Evolutionary conservation across 2,329 filamentous ascomycete genomes (phyloP).

Genomic region (Aspergillus persii): DNA sequence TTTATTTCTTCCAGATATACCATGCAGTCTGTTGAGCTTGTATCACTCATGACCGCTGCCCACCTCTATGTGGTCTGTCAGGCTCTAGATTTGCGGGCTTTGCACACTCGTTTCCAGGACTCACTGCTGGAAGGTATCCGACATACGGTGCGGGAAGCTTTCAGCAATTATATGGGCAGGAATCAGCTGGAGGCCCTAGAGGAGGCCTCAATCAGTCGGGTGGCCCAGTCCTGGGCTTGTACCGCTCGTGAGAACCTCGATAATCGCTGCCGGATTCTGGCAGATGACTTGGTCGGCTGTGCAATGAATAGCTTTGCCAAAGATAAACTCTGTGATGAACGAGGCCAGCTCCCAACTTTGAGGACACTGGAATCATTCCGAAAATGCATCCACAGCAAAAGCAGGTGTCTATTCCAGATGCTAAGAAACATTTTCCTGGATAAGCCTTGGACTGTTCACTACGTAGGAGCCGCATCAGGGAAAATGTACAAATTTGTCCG

Average conservation of each 20-base stretch:
- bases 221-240: background rate
- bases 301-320: background rate
- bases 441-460: constrained; percentile 7
- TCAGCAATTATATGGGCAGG: constrained; percentile 9
- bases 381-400: background rate
- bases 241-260: background rate
- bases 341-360: background rate
- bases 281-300: background rate
- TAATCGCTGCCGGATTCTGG: background rate
- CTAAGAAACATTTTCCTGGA: too few relatives aligned
- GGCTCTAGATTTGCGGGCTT: constrained; percentile 51
- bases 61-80: constrained; percentile 58
- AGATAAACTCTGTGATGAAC: background rate
- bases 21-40: constrained; percentile 53
- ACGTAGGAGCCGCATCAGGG: constrained; percentile 20
- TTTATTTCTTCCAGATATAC: constrained; percentile 58
- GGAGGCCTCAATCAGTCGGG: background rate
- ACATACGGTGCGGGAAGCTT: constrained; percentile 31
- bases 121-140: too few relatives aligned
- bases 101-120: constrained; percentile 52
- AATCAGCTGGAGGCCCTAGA: background rate
- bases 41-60: constrained; percentile 55
- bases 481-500: constrained; percentile 34
- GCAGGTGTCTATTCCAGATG: constrained; percentile 2
- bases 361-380: constrained; percentile 4